Conservation (phyloP, 371 early-diverging fungal species). For the Blakeslea trispora region DNA sequence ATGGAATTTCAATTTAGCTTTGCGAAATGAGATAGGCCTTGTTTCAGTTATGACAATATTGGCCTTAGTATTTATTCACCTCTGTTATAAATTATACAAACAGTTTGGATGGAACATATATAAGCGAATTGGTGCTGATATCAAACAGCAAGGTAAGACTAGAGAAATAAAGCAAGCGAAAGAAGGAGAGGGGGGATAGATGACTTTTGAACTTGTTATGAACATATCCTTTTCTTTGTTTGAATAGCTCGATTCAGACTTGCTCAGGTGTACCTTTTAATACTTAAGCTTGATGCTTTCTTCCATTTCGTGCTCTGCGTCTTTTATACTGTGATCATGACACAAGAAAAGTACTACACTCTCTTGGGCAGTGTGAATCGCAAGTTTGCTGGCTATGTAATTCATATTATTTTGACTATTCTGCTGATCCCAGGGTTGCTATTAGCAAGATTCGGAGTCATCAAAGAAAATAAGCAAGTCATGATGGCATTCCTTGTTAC, state of each 20-base stretch:
- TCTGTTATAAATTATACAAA: constrained; percentile 33
- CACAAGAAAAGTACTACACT: constrained; percentile 40
- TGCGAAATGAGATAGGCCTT: constrained; percentile 40
- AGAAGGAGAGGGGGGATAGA: too few species aligned
- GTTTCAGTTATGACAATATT: constrained; percentile 29
- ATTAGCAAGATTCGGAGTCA: constrained; percentile 38
- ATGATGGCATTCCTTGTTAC: constrained; percentile 37
- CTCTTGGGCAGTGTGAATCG: constrained; percentile 6
- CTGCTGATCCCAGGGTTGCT: constrained; percentile 40
- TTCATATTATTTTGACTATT: constrained; percentile 44
- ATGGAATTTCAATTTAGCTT: constrained; percentile 27
- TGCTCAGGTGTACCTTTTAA: constrained; percentile 38
- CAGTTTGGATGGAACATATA: constrained; percentile 55
- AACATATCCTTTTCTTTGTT: neutral
- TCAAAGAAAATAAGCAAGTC: constrained; percentile 32
- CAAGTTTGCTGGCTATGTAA: constrained; percentile 37
- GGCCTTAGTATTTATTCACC: constrained; percentile 28
- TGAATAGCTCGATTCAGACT: constrained; percentile 38
- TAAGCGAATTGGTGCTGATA: constrained; percentile 48
- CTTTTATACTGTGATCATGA: constrained; percentile 52
- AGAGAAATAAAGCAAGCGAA: neutral
- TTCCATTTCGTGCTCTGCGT: constrained; percentile 48
- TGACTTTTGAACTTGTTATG: neutral
- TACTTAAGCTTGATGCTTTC: constrained; percentile 49
- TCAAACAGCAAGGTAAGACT: constrained; percentile 40